phyloP scores from a whole-genome alignment of 441 rosid genomes.

The Iberis amara region DNA sequence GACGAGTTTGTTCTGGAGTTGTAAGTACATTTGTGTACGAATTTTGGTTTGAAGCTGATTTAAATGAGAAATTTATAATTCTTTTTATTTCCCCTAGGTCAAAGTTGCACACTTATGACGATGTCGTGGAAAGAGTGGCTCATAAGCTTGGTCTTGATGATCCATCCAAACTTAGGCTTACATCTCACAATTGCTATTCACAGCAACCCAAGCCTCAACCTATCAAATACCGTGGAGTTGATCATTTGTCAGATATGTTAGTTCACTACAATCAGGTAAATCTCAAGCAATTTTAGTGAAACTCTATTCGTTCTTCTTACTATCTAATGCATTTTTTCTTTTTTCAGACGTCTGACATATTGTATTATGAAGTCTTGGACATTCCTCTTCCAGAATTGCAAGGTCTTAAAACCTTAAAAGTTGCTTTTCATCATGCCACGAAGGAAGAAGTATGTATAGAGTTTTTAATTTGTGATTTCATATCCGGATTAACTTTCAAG shows the following conservation, averaged over 20 bases:
- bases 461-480: too few relatives aligned
- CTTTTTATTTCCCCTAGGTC: too few relatives aligned
- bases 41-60: too few relatives aligned
- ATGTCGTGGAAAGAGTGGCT: conserved; percentile 84
- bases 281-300: neutral
- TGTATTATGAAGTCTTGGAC: conserved; percentile 94
- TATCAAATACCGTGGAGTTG: conserved; percentile 75
- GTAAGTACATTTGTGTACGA: too few relatives aligned
- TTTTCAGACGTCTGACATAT: conserved; percentile 77
- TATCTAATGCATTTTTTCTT: conserved; percentile 16
- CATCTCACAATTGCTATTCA: conserved; percentile 95
- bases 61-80: too few relatives aligned
- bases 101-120: conserved; percentile 76
- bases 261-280: conserved; percentile 85
- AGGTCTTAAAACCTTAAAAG: conserved; percentile 85
- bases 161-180: conserved; percentile 83
- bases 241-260: conserved; percentile 83
- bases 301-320: too few relatives aligned
- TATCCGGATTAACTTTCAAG: conserved; percentile 21
- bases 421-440: conserved; percentile 76
- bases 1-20: conserved; percentile 81
- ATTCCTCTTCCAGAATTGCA: conserved; percentile 95
- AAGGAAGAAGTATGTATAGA: conserved; percentile 89
- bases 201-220: conserved; percentile 97
- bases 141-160: conserved; percentile 71